These are phyloP conservation scores for Chernovozyma aurita DNA, from an alignment of 1,139 yeast genomes.

Conservation along the genomic window DNA sequence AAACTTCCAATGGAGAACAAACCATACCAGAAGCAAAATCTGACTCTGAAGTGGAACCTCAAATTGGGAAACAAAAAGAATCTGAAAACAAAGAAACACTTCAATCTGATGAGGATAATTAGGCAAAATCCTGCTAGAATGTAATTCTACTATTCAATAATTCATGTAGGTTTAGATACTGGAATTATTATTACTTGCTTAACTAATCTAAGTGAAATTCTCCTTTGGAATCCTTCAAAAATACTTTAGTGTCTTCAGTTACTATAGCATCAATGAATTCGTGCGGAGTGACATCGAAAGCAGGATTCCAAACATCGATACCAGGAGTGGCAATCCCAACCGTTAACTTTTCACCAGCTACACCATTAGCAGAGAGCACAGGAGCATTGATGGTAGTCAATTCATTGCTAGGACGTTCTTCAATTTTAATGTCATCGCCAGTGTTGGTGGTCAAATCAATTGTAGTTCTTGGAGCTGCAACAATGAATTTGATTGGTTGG, in stretches of 20 bases:
- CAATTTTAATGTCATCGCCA: constrained; percentile 78
- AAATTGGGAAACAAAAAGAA: too few relatives aligned
- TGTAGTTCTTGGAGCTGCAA: constrained; percentile 93
- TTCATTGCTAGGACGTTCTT: constrained; percentile 80
- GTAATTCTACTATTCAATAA: constrained; percentile 4
- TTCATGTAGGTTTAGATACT: too few relatives aligned
- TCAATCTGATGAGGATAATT: too few relatives aligned
- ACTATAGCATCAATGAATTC: constrained; percentile 80
- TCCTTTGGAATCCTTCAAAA: constrained; percentile 42
- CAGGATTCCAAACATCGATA: constrained; percentile 90
- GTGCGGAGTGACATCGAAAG: constrained; percentile 91
- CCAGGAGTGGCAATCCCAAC: constrained; percentile 88
- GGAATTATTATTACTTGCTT: too few relatives aligned
- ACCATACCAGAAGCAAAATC: too few relatives aligned
- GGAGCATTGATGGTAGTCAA: constrained; percentile 75
- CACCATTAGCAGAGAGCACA: constrained; percentile 26
- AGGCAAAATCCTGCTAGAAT: constrained; percentile 2
- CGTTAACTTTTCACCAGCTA: constrained; percentile 40
- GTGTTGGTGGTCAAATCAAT: constrained; percentile 62
- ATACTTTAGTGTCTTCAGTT: constrained; percentile 64
- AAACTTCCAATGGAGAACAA: too few relatives aligned
- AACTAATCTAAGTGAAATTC: constrained; percentile 32
- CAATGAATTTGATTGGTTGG: constrained; percentile 68
- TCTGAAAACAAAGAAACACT: too few relatives aligned
- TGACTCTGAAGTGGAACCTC: too few relatives aligned